Evolutionary conservation across 1,139 yeast species (phyloP).

Genomic region (Diutina mesorugosa): DNA sequence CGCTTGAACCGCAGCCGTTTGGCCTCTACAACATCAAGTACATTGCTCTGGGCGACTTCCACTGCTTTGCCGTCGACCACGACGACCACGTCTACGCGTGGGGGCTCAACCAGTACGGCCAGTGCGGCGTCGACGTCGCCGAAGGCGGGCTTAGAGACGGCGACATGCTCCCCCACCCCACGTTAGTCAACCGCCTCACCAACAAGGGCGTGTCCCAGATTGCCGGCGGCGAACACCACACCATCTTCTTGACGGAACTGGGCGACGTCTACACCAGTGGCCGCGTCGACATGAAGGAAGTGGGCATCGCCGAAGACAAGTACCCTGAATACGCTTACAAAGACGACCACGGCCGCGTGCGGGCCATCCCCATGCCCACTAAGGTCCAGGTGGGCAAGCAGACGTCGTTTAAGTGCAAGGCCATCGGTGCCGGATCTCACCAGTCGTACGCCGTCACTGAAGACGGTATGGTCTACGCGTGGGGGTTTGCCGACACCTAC

Average conservation of each 20-base stretch:
- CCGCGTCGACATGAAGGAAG: slow-evolving; percentile 83
- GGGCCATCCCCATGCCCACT: slow-evolving; percentile 85
- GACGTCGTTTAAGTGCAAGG: slow-evolving; percentile 30
- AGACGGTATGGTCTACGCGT: slow-evolving; percentile 78
- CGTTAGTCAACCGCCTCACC: slow-evolving; percentile 47
- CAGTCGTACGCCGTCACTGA: slow-evolving; percentile 79
- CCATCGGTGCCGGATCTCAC: slow-evolving; percentile 78
- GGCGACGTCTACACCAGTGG: slow-evolving; percentile 84
- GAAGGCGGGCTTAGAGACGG: slow-evolving; percentile 52
- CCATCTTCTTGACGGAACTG: slow-evolving; percentile 55
- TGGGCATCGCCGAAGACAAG: slow-evolving; percentile 60
- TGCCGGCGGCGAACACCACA: slow-evolving; percentile 92
- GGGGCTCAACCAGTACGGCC: slow-evolving; percentile 97
- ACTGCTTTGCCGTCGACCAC: slow-evolving; percentile 80
- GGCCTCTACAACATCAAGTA: slow-evolving; percentile 66
- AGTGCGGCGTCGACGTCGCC: slow-evolving; percentile 61
- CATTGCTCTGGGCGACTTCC: slow-evolving; percentile 91
- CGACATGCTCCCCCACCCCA: slow-evolving; percentile 67
- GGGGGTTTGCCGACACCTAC: slow-evolving; percentile 98
- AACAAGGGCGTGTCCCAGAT: slow-evolving; percentile 47
- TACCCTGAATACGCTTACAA: slow-evolving; percentile 56
- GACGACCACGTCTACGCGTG: slow-evolving; percentile 67
- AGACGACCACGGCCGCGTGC: slow-evolving; percentile 69
- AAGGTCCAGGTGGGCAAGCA: slow-evolving; percentile 29
- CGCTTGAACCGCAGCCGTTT: slow-evolving; percentile 66